Conservation (phyloP, 2,329 filamentous ascomycete genomes). For the Verticillium dahliae region DNA sequence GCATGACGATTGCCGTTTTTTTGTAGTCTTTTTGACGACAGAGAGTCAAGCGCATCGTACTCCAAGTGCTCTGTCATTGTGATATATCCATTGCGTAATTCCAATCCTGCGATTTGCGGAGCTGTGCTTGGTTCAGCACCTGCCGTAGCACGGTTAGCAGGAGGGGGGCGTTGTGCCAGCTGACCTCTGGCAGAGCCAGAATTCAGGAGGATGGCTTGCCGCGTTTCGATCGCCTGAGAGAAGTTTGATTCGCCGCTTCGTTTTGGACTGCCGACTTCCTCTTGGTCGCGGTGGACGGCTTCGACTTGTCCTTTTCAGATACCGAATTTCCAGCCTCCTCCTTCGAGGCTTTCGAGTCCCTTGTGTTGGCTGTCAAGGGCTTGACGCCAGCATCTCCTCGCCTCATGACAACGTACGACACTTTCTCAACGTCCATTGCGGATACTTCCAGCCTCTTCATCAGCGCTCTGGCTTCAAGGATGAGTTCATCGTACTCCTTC, state of each 20-base stretch:
- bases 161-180: not conserved
- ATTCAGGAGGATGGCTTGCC: slow-evolving; percentile 8
- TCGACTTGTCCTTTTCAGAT: slow-evolving; percentile 1
- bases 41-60: not conserved
- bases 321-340: slow-evolving; percentile 1
- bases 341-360: not conserved
- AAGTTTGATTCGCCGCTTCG: slow-evolving; percentile 10
- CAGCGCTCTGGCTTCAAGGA: slow-evolving; percentile 33
- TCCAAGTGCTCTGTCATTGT: not conserved
- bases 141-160: not conserved
- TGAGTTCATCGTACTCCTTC: slow-evolving; percentile 60
- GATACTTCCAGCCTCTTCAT: slow-evolving; percentile 42
- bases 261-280: slow-evolving; percentile 12
- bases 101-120: not conserved
- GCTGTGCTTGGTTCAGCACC: not conserved
- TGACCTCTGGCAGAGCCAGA: not conserved
- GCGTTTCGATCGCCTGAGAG: slow-evolving; percentile 19
- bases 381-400: slow-evolving; percentile 9
- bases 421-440: slow-evolving; percentile 61
- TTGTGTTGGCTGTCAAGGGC: not conserved
- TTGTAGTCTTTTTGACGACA: not conserved
- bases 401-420: slow-evolving; percentile 62
- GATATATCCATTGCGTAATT: not conserved
- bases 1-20: not conserved
- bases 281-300: slow-evolving; percentile 10